These are phyloP conservation scores for Actinidia chinensis DNA, from an alignment of 179 eudicot species.

Conservation along the genomic window DNA sequence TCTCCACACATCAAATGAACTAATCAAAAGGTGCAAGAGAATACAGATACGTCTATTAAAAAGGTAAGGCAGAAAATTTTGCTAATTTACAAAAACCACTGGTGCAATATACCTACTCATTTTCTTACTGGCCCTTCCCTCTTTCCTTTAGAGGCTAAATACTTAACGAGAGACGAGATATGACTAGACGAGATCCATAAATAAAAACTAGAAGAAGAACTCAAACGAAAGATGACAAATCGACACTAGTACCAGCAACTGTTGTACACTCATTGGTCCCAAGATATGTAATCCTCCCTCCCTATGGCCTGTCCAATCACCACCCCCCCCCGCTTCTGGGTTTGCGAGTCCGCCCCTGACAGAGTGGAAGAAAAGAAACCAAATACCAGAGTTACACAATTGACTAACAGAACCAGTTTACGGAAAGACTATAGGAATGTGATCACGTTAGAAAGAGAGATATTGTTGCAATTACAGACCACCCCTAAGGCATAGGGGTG, in stretches of 20 bases:
- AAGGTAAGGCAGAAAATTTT: too few species aligned
- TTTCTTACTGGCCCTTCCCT: neutral
- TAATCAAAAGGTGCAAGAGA: too few species aligned
- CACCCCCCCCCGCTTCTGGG: too few species aligned
- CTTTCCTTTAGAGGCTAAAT: neutral
- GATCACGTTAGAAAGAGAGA: too few species aligned
- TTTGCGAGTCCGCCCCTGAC: neutral
- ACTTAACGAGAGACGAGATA: slow-evolving; percentile 8
- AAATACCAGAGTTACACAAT: neutral
- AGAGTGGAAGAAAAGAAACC: neutral
- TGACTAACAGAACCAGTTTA: too few species aligned
- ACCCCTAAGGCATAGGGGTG: neutral
- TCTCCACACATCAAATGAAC: too few species aligned
- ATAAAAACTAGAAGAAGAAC: slow-evolving; percentile 1
- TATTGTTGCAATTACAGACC: neutral
- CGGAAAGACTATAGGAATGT: too few species aligned
- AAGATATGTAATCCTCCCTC: slow-evolving; percentile 1
- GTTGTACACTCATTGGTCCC: neutral
- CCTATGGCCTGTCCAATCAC: slow-evolving; percentile 15
- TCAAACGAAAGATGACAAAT: neutral
- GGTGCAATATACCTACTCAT: neutral
- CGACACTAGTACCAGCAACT: too few species aligned
- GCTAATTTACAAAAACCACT: too few species aligned
- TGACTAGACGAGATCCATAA: slow-evolving; percentile 17
- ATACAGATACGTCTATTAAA: too few species aligned